Evolutionary conservation across 805 yeast genomes (phyloP), one percentile per base, ranked within the genome.

Genomic region (Candida ipomoeae): DNA sequence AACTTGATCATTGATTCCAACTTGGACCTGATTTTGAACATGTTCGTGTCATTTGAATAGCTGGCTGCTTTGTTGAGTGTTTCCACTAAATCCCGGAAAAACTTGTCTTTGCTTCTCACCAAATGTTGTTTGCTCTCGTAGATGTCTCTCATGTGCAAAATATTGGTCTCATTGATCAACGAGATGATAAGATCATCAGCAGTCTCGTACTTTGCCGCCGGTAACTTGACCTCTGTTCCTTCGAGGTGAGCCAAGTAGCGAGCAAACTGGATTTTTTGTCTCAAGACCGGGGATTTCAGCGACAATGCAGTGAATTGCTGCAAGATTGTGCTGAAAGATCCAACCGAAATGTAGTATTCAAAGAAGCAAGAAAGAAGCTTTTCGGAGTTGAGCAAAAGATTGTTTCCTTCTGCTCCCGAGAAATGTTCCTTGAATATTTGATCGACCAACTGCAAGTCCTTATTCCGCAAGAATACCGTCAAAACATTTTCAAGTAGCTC

Each of bases 1-100:
- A 67, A 59, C 44, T 59, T 65, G 44, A 67, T 40, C 13, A 61
- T 48, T 3, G 55, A 54, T 17, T 60, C 61, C 36, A 69, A 68
- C 18, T 57, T 61, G n/a, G 56, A 44, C 14, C 45, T 23, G 8
- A 53, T 35, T 7, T 17, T 46, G 20, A 15, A 40, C 6, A 40
- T 18, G 40, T 40, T 29, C 14, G 11, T 14, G 5, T 41, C 49
- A 3, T 43, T 46, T 7, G 49, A 48, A 10, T 52, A 34, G 2
- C 40, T 13, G 6, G 59, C 59, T 1, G 66, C 65, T 17, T 49
- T 52, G 2, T 55, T 60, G 33, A 61, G 54, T 26, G 44, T 49
- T 10, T 44, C 40, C 14, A 60, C 39, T 40, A 55, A 10, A 5
- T 34, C 39, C 29, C 49, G 46, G 23, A 58, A 55, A 33, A 58